Conservation (phyloP, 495 filamentous ascomycete genomes). For the Aspergillus campestris region DNA sequence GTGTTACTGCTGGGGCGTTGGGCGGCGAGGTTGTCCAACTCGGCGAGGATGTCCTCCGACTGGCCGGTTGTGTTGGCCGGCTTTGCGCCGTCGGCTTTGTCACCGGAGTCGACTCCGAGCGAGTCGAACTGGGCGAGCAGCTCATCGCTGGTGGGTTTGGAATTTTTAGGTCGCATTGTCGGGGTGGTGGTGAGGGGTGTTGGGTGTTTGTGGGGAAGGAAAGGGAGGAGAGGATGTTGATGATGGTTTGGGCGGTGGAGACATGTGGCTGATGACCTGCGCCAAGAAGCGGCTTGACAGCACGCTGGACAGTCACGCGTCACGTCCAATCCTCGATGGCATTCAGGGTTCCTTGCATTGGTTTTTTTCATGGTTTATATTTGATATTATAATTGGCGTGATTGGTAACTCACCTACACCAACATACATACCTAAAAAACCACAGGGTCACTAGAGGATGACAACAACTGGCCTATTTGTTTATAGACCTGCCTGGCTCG, state of each 20-base stretch:
- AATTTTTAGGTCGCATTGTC: constrained; percentile 39
- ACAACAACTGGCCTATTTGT: too few relatives aligned
- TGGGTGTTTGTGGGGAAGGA: neutral
- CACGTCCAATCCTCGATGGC: too few relatives aligned
- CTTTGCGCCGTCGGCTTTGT: constrained; percentile 31
- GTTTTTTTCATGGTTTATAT: too few relatives aligned
- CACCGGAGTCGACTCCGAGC: constrained; percentile 46
- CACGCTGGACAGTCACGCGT: too few relatives aligned
- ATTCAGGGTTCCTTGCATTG: too few relatives aligned
- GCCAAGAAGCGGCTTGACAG: constrained; percentile 10
- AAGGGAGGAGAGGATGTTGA: neutral
- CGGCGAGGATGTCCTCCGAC: constrained; percentile 66
- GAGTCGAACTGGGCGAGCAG: constrained; percentile 74
- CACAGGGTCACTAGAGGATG: too few relatives aligned
- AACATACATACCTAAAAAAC: too few relatives aligned
- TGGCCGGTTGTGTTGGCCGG: constrained; percentile 36
- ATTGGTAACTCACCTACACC: too few relatives aligned
- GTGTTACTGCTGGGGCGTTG: constrained; percentile 62
- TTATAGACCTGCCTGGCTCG: too few relatives aligned
- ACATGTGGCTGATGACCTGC: constrained; percentile 13
- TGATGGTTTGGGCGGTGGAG: constrained; percentile 15
- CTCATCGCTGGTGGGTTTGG: constrained; percentile 66
- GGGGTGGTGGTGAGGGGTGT: constrained; percentile 2
- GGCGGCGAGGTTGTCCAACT: constrained; percentile 70
- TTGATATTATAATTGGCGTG: too few relatives aligned